Base-by-base conservation (phyloP, 768 basidiomycete genomes). In the Amanita polypyramis region DNA sequence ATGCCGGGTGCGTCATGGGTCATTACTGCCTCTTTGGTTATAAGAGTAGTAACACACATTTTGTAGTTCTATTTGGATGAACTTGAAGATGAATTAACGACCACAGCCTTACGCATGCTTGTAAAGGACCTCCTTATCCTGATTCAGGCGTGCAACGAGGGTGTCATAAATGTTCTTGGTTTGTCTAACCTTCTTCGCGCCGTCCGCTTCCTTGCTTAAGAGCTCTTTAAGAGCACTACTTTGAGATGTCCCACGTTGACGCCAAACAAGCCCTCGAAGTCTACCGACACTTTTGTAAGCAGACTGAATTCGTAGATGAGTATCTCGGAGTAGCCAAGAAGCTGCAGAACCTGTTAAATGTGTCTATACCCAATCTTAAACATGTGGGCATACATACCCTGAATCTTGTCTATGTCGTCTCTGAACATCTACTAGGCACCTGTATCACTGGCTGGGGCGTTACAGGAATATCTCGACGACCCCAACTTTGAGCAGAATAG, bases 401-500 rank as follows among this genome's bases (percentile, higher is more conserved):
- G 38, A 14, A 38, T 1, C 25, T 38, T 10, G 33, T 14, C 7
- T n/a, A 10, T 27, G 30, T 5, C 29, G 40, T 35, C 34, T 34
- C 25, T 42, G 12, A 19, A n/a, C 32, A 44, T 32, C 46, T 49
- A 5, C n/a, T 55, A 94, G 92, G 93, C 96, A 0, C 96, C 96
- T 4, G 85, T 96, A 9, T 93, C 90, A 0, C 72, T 99, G n/a
- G 95, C 88, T 5, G 82, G 83, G 30, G 81, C 96, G 15, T 74
- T 99, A 25, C 87, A 98, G 61, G 95, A 98, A 59, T 99, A 98
- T 61, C 73, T 99, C 43, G 82, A 90, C 49, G 96, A 99, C 64
- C 88, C 94, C 19, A 92, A 92, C 58, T 99, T 99, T 56, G 96
- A 98, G 63, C 82, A 89, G 64, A 98, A 97, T 63, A 70, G 95